These are phyloP conservation scores for Metarhizium anisopliae DNA, from an alignment of 2,329 filamentous ascomycete genomes.

Conservation along the genomic window DNA sequence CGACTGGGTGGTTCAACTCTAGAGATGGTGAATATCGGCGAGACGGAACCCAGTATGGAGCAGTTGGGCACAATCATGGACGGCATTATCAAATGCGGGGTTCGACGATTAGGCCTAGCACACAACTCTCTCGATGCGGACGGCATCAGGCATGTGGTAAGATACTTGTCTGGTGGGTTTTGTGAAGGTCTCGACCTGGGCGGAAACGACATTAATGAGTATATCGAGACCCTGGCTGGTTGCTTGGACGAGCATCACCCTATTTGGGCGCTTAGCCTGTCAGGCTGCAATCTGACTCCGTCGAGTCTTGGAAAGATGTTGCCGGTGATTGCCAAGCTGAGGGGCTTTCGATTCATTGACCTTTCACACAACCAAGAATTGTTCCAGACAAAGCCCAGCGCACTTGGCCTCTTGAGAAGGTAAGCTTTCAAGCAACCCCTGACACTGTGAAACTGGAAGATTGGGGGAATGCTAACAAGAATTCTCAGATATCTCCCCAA, in stretches of 20 bases:
- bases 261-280: constrained; percentile 76
- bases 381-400: constrained; percentile 65
- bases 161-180: constrained; percentile 64
- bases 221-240: constrained; percentile 43
- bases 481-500: constrained; percentile 41
- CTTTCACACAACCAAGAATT: constrained; percentile 81
- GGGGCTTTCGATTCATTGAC: constrained; percentile 79
- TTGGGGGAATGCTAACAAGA: not conserved
- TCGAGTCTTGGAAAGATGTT: constrained; percentile 65
- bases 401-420: constrained; percentile 65
- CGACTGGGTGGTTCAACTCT: constrained; percentile 67
- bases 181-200: constrained; percentile 87
- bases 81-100: constrained; percentile 67
- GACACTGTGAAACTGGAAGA: no score
- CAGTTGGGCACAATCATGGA: constrained; percentile 73
- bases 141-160: constrained; percentile 65
- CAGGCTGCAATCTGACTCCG: constrained; percentile 73
- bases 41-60: constrained; percentile 62
- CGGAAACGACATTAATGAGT: constrained; percentile 62
- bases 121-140: constrained; percentile 69
- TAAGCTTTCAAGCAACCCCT: constrained; percentile 26
- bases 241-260: constrained; percentile 45
- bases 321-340: constrained; percentile 60
- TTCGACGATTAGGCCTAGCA: constrained; percentile 73
- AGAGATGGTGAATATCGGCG: constrained; percentile 75